These are phyloP conservation scores for Boletus sensibilis DNA, from an alignment of 768 basidiomycete genomes.

Conservation along the genomic window DNA sequence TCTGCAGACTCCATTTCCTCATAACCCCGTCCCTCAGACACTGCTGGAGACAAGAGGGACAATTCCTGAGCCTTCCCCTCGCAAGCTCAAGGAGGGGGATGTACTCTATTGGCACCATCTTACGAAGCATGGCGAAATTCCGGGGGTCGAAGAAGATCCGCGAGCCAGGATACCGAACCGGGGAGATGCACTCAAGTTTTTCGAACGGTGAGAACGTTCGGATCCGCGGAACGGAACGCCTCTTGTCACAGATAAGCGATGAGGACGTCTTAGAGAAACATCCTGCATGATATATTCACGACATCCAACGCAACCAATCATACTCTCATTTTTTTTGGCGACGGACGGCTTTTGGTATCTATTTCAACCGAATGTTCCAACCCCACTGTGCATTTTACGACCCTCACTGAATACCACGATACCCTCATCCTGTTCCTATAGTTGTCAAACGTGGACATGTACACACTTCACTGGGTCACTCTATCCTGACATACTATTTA, in stretches of 20 bases:
- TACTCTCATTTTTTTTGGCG: constrained; percentile 14
- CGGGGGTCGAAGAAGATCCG: constrained; percentile 60
- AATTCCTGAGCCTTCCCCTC: constrained; percentile 28
- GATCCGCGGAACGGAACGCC: constrained; percentile 8
- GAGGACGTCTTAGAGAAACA: constrained; percentile 3
- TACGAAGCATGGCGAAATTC: constrained; percentile 66
- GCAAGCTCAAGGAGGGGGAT: constrained; percentile 56
- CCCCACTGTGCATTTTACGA: constrained; percentile 30
- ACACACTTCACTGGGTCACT: constrained; percentile 19
- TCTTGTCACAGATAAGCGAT: constrained; percentile 14
- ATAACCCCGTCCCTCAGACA: constrained; percentile 8
- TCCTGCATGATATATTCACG: constrained; percentile 28
- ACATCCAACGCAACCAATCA: constrained; percentile 22
- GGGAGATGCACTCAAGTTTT: constrained; percentile 8
- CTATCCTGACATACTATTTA: constrained; percentile 21
- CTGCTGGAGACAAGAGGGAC: constrained; percentile 12
- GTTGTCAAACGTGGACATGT: constrained; percentile 25
- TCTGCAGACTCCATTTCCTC: constrained; percentile 13
- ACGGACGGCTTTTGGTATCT: constrained; percentile 29
- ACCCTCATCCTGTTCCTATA: constrained; percentile 35
- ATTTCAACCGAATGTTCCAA: constrained; percentile 30
- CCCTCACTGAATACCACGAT: constrained; percentile 33
- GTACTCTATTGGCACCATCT: constrained; percentile 78
- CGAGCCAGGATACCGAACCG: constrained; percentile 41
- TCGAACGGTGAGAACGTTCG: constrained; percentile 29